Evolutionary conservation across 148 eudicot species (phyloP), one percentile per base, ranked within the genome.

Genomic region (Vaccinium vitisidaea): DNA sequence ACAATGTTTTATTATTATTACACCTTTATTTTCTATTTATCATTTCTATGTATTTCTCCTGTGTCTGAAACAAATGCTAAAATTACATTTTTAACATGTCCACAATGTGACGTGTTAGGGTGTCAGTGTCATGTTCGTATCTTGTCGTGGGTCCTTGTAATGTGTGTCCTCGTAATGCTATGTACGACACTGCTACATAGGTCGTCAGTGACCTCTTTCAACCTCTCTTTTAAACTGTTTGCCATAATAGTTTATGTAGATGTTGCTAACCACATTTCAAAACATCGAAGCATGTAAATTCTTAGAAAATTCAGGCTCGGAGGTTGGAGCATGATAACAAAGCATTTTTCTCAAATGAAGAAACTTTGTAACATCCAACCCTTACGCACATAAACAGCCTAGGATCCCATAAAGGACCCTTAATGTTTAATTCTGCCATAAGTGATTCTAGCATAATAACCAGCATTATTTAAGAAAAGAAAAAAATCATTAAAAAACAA

Each of bases 401-500:
- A 43, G 6, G 6, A 43, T 4, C 46, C 46, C 46, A 43, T 5
- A 43, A 43, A 43, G 46, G 46, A 43, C 46, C 70, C 82, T 19
- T 27, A 36, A 84, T 67, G 43, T 23, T 52, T 46, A 67, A n/a
- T 63, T 43, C 61, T 7, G 48, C 25, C 14, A 54, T 9, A 19
- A 50, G 6, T 78, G 77, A 46, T 77, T 79, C 52, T 73, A 5
- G 10, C 27, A 13, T 49, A 43, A 27, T 27, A 49, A 4, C 59
- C 73, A 53, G 52, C 82, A 75, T 69, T 14, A 36, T 9, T 25
- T 19, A 12, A 18, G 48, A 13, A 67, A 48, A 61, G 49, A 49
- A 36, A 76, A 52, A 53, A 65, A 63, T n/a, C 85, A 83, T 27
- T 49, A 49, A 13, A 50, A 71, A 71, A 13, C 5, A 65, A 65